phyloP scores from a whole-genome alignment of 768 basidiomycete genomes.

The Tremella yokohamensis region DNA sequence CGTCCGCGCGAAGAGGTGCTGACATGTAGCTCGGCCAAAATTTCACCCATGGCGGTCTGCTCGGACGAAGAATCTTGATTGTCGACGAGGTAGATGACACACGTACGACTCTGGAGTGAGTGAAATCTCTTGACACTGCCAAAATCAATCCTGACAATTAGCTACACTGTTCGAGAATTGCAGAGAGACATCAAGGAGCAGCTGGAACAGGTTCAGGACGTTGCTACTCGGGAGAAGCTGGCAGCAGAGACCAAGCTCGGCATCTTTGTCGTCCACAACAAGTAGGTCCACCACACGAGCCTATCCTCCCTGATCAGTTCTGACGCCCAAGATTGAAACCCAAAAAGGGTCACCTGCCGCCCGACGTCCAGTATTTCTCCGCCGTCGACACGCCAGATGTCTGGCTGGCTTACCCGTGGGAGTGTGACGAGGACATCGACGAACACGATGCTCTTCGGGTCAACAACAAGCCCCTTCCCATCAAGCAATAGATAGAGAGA shows the following conservation, averaged over 20 bases:
- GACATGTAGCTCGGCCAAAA: constrained; percentile 48
- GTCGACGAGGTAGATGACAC: constrained; percentile 59
- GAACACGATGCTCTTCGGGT: constrained; percentile 35
- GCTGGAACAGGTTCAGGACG: constrained; percentile 62
- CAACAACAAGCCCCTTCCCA: constrained; percentile 20
- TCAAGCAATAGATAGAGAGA: constrained; percentile 1
- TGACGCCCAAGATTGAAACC: constrained; percentile 67
- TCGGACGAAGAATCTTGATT: constrained; percentile 78
- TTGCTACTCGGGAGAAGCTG: constrained; percentile 72
- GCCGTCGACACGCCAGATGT: constrained; percentile 62
- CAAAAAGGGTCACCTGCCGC: constrained; percentile 73
- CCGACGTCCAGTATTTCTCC: constrained; percentile 67
- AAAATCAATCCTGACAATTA: constrained; percentile 43
- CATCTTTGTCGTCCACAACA: constrained; percentile 69
- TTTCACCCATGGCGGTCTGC: constrained; percentile 54
- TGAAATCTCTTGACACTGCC: constrained; percentile 10
- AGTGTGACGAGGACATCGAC: constrained; percentile 43
- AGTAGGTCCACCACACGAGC: constrained; percentile 39
- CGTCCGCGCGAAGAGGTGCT: background rate
- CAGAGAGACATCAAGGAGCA: constrained; percentile 69
- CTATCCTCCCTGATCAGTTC: background rate
- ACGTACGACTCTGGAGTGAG: constrained; percentile 75
- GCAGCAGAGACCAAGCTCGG: constrained; percentile 75
- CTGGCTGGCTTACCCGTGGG: constrained; percentile 54
- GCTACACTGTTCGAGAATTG: constrained; percentile 86